Conservation (phyloP, 129 eudicot genomes). For the Flaveria robusta region DNA sequence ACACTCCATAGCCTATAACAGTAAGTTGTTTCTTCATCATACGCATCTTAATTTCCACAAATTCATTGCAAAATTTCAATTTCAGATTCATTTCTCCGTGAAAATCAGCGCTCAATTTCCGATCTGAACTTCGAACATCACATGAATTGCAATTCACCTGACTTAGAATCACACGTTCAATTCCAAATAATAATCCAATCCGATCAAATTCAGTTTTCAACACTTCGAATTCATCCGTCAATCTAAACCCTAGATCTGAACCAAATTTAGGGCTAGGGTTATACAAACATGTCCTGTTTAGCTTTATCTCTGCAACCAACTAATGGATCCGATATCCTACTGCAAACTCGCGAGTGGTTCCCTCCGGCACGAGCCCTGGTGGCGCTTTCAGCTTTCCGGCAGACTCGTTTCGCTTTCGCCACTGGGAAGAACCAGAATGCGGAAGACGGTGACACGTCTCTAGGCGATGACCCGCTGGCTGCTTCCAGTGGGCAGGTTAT, state of each 20-base stretch:
- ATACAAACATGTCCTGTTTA: conserved; percentile 69
- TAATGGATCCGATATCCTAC: conserved; percentile 82
- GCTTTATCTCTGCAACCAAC: conserved; percentile 90
- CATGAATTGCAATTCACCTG: conserved; percentile 15
- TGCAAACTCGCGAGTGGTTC: conserved; percentile 99
- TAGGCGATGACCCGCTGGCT: conserved; percentile 90
- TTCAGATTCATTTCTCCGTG: conserved; percentile 15
- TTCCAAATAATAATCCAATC: conserved; percentile 15
- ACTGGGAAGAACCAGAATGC: conserved; percentile 51
- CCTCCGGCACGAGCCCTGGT: conserved; percentile 92
- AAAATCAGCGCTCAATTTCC: conserved; percentile 3
- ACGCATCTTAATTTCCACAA: conserved; percentile 1
- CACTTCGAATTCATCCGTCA: conserved; percentile 9
- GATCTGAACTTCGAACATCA: conserved; percentile 23
- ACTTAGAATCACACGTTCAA: conserved; percentile 5
- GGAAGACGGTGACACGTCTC: conserved; percentile 47
- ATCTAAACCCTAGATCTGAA: conserved; percentile 28
- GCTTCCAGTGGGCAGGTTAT: conserved; percentile 96
- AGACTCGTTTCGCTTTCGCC: conserved; percentile 74
- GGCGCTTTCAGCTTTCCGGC: conserved; percentile 84
- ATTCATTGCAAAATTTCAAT: conserved; percentile 19
- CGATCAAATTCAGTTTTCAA: background rate
- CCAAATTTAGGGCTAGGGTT: conserved; percentile 28
- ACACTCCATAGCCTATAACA: conserved; percentile 20
- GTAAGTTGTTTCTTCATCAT: conserved; percentile 28